Evolutionary conservation across 768 basidiomycete species (phyloP), one percentile per base, ranked within the genome.

Genomic region (Suillus ampliporus): DNA sequence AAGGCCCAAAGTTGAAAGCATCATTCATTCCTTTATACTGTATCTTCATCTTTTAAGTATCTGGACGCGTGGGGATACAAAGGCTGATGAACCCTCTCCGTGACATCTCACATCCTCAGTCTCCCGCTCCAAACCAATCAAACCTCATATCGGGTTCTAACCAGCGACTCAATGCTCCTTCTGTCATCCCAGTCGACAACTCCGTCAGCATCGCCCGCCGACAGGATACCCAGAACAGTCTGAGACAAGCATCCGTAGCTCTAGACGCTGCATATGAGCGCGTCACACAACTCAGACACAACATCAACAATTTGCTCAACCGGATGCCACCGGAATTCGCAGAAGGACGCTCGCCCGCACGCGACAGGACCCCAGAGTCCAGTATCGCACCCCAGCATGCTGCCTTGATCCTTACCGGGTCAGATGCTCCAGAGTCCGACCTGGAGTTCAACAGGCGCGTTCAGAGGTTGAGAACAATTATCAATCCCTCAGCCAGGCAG

Each of bases 231-330:
- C 78, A 78, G 60, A 71, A 71, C 51, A 80, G 67, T 68, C 73
- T 86, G 35, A 82, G 82, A 38, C 78, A 81, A 60, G 84, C 85
- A n/a, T 81, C 85, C 44, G 74, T 76, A n/a, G 82, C 82, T 8
- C 75, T 87, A 43, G 83, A 86, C 59, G 79, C 81, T 40, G 86
- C 84, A 23, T 86, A 84, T 71, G 79, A 77, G 64, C 81, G 84
- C 51, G 83, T 88, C 68, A 80, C 81, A 54, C 82, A 83, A 71
- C 80, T 87, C 56, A 81, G 86, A 62, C 80, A 79, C 35, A 84
- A 78, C 64, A 78, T 88, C 40, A 73, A 81, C 57, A 77, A 78
- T 62, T 72, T 86, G 64, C 64, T 76, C 67, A 70, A 68, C 65
- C 71, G 74, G 63, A 73, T 84, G 63, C 77, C 78, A 56, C 80